Conservation (phyloP, 2,329 filamentous ascomycete genomes). For the Eutypa lata region DNA sequence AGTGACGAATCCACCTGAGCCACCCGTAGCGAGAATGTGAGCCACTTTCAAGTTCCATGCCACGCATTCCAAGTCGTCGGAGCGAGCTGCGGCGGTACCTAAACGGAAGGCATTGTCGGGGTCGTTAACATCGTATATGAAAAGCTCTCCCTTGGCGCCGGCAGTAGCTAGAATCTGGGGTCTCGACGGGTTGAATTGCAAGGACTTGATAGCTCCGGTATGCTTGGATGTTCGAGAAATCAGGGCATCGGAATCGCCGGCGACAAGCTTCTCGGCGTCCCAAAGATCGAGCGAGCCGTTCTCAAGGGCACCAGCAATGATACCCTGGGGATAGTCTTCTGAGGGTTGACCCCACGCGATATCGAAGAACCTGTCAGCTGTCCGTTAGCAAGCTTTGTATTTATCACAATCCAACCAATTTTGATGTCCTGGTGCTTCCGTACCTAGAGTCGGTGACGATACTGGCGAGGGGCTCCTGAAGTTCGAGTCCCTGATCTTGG, state of each 20-base stretch:
- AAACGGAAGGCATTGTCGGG: slow-evolving; percentile 83
- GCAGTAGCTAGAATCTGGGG: slow-evolving; percentile 89
- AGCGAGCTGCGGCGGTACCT: slow-evolving; percentile 81
- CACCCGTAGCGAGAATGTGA: slow-evolving; percentile 93
- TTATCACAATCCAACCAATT: not conserved
- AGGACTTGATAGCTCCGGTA: slow-evolving; percentile 84
- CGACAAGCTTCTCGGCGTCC: slow-evolving; percentile 72
- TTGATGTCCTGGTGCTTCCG: slow-evolving; percentile 9
- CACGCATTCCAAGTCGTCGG: slow-evolving; percentile 92
- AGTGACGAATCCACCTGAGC: slow-evolving; percentile 89
- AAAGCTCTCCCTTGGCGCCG: slow-evolving; percentile 92
- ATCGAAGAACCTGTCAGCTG: slow-evolving; percentile 76
- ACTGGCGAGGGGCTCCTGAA: slow-evolving; percentile 73
- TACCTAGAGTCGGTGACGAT: slow-evolving; percentile 90
- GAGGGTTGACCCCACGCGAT: slow-evolving; percentile 88
- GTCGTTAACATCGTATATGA: slow-evolving; percentile 92
- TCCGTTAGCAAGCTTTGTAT: slow-evolving; percentile 14
- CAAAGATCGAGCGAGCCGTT: slow-evolving; percentile 91
- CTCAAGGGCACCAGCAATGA: slow-evolving; percentile 93
- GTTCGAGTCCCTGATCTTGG: slow-evolving; percentile 71
- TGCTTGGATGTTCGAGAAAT: slow-evolving; percentile 88
- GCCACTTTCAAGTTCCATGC: slow-evolving; percentile 99
- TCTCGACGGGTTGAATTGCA: slow-evolving; percentile 94
- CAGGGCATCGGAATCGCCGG: slow-evolving; percentile 65
- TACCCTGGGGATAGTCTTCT: slow-evolving; percentile 74